phyloP scores from a whole-genome alignment of 305 asterid genomes.

The Withania somnifera region DNA sequence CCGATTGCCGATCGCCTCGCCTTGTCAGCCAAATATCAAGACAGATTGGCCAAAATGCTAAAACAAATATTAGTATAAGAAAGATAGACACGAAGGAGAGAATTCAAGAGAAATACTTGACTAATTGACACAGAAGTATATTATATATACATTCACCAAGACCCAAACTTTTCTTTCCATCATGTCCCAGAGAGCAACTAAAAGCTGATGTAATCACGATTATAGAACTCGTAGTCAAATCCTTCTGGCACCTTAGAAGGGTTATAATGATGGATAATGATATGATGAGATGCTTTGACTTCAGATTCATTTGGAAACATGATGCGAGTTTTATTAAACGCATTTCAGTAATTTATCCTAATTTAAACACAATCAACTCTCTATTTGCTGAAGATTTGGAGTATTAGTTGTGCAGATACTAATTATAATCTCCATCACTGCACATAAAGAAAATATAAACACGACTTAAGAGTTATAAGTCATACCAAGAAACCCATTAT shows the following conservation, averaged over 20 bases:
- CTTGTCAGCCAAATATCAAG: not conserved
- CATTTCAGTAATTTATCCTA: not conserved
- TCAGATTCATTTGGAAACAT: not conserved
- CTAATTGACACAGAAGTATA: not conserved
- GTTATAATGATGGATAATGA: not conserved
- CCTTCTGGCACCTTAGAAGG: not conserved
- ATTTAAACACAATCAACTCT: not conserved
- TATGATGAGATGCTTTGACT: not conserved
- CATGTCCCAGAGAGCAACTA: not conserved
- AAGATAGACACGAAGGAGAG: not conserved
- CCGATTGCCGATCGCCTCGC: not conserved
- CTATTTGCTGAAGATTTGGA: not conserved
- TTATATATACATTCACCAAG: not conserved
- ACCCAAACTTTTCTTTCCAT: not conserved
- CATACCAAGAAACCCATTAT: too few species aligned
- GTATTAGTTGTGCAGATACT: too few species aligned
- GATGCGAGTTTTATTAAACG: not conserved
- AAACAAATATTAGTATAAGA: not conserved
- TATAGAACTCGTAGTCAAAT: too few species aligned
- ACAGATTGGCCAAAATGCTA: not conserved
- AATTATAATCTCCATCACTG: too few species aligned
- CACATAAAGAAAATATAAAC: too few species aligned
- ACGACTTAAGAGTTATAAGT: too few species aligned
- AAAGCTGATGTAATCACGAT: not conserved
- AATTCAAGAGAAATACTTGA: not conserved